Evolutionary conservation across 2,329 filamentous ascomycete species (phyloP), one percentile per base, ranked within the genome.

Genomic region (Neurospora crassa): DNA sequence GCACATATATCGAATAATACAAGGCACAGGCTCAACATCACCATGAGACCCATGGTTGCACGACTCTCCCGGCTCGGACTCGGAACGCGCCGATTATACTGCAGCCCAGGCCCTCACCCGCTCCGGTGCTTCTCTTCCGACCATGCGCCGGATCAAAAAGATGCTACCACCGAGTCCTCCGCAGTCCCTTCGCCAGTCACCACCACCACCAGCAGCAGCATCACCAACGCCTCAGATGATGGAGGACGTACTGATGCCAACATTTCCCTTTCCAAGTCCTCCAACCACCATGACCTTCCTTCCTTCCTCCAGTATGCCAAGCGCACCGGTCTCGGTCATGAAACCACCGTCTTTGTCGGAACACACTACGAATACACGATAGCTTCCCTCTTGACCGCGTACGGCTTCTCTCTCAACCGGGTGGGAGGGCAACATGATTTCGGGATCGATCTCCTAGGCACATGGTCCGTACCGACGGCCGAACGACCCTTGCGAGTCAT

Each of bases 291-390:
- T 74, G 86, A 91, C 76, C 83, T 93, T 4, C 75, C 82, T 1
- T 87, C 89, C 0, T 95, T 93, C 78, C 79, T 91, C 40, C 82
- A 84, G 37, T 89, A 94, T 78, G 89, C 89, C 5, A 78, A 84
- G 24, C 85, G 86, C 68, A 84, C 82, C 0, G 83, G 84, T 0
- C 83, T 93, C 29, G 84, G 87, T 73, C 79, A 82, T 0, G 81
- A 79, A 5, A 88, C 86, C 18, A 89, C 88, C 0, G 84, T 89
- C 67, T 94, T 89, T 78, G 83, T 89, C 59, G 92, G 92, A 74
- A 95, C 92, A 0, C 87, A 87, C 78, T 95, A 92, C 81, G 92
- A 96, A 79, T 95, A 95, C 82, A 88, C 84, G 0, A 87, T 89
- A 3, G 85, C 86, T 6, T 78, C 80, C 4, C 81, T 86, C 0